A percentile compares a stretch with the other conserved stretches of the same genome.
Conservation (phyloP, 345 rosid species). For the Brassica juncea region DNA sequence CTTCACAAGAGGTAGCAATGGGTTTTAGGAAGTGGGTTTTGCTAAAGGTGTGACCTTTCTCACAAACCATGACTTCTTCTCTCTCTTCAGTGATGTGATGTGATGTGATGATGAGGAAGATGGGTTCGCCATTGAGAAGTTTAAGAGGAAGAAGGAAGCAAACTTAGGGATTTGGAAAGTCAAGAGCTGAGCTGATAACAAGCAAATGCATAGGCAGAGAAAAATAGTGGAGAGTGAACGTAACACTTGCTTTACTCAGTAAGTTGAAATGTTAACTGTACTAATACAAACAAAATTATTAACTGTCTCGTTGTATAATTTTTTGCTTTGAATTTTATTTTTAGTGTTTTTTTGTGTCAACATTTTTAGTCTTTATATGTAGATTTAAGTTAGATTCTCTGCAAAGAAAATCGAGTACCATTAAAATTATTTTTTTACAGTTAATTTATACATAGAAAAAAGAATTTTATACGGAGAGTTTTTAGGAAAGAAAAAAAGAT, state of each 20-base stretch:
- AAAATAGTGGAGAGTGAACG: not conserved
- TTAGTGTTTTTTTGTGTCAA: too few species aligned
- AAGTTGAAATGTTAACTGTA: not conserved
- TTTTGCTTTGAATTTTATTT: too few species aligned
- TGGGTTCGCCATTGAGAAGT: not conserved
- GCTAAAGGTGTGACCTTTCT: constrained; percentile 27
- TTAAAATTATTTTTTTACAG: too few species aligned
- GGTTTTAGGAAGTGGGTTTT: constrained; percentile 53
- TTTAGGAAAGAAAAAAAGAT: too few species aligned
- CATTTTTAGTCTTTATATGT: too few species aligned
- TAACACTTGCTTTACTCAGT: not conserved
- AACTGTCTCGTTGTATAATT: too few species aligned
- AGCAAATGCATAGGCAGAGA: constrained; percentile 3
- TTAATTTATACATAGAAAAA: too few species aligned
- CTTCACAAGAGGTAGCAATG: not conserved
- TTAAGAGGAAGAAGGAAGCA: not conserved
- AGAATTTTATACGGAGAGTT: too few species aligned
- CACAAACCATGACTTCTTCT: constrained; percentile 43
- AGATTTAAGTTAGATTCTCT: too few species aligned
- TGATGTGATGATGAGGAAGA: not conserved
- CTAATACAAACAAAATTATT: not conserved
- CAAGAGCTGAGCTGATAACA: not conserved
- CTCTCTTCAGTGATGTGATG: constrained; percentile 34
- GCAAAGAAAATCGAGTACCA: too few species aligned
- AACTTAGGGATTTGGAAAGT: constrained; percentile 15